Evolutionary conservation across 192 early-diverging fungal genomes (phyloP).

Genomic region (Mortierella claussenii): DNA sequence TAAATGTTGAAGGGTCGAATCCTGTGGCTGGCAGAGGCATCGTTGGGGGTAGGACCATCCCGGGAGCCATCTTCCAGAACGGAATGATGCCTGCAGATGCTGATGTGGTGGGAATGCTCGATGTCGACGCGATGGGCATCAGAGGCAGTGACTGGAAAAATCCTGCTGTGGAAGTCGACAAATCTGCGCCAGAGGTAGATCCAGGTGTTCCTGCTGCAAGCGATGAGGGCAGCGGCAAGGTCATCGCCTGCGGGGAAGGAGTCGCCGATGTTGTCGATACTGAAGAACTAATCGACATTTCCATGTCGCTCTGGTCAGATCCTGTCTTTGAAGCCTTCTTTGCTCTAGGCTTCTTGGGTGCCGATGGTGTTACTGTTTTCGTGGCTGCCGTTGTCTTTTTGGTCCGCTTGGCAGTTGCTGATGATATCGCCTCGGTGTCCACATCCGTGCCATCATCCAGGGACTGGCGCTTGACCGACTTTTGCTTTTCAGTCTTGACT

Average conservation of each 20-base stretch:
- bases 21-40: conserved; percentile 29
- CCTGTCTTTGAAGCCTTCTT: conserved; percentile 40
- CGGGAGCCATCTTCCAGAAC: conserved; percentile 49
- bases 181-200: conserved; percentile 6
- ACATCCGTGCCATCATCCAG: conserved; percentile 34
- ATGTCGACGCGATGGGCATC: conserved; percentile 23
- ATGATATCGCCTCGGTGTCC: conserved; percentile 16
- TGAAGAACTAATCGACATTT: conserved; percentile 36
- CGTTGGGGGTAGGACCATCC: conserved; percentile 33
- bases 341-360: conserved; percentile 42
- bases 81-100: conserved; percentile 26
- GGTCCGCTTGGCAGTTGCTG: conserved; percentile 33
- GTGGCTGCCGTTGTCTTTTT: conserved; percentile 30
- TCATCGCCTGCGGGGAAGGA: conserved; percentile 34
- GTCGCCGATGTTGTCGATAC: conserved; percentile 23
- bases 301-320: conserved; percentile 50
- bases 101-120: conserved; percentile 8
- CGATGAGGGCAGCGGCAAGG: conserved; percentile 26
- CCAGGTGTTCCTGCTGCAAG: conserved; percentile 1
- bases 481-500: conserved; percentile 43
- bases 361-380: conserved; percentile 15
- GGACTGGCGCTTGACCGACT: conserved; percentile 42
- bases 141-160: conserved; percentile 41
- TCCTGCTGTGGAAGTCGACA: conserved; percentile 33
- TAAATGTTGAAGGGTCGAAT: conserved; percentile 40